Percentiles rank a stretch among this genome's conserved stretches.
Conservation (phyloP, 2,329 filamentous ascomycete genomes). For the Grosmannia clavigera region DNA sequence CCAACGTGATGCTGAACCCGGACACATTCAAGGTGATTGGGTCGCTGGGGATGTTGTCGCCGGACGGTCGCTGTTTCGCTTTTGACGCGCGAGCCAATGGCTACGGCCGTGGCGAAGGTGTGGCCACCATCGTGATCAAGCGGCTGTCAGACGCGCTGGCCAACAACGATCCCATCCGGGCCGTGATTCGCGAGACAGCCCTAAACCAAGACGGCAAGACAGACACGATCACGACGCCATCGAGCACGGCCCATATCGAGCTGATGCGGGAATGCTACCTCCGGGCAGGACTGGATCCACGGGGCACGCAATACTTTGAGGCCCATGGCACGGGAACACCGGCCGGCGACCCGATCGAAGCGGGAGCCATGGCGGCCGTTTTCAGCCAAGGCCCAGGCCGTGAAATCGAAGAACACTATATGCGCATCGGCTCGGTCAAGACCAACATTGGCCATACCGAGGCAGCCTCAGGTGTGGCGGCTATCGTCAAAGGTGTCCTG, state of each 20-base stretch:
- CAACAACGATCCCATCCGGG: conserved; percentile 14
- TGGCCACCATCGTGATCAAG: conserved; percentile 29
- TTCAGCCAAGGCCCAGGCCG: conserved; percentile 10
- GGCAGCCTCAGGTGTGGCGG: conserved; percentile 15
- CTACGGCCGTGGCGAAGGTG: conserved; percentile 33
- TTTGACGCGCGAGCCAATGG: conserved; percentile 31
- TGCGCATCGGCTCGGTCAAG: conserved; percentile 15
- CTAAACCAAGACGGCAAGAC: conserved; percentile 27
- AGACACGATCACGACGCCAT: conserved; percentile 29
- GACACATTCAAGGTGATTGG: conserved; percentile 14
- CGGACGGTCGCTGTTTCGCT: conserved; percentile 15
- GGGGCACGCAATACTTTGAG: conserved; percentile 17
- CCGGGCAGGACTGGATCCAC: conserved; percentile 13
- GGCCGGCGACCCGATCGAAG: conserved; percentile 27
- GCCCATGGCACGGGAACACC: conserved; percentile 30
- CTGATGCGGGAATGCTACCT: conserved; percentile 22
- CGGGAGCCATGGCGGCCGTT: conserved; percentile 17
- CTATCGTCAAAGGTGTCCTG: conserved; percentile 17
- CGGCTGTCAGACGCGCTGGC: conserved; percentile 17
- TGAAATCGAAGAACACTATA: not conserved
- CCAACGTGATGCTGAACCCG: conserved; percentile 20
- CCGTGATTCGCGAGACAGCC: conserved; percentile 20
- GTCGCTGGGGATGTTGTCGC: conserved; percentile 8
- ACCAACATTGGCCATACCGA: conserved; percentile 21
- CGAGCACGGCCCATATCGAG: conserved; percentile 16